Conservation (phyloP, 1,139 yeast species). For the Suhomyces bolitotheri region DNA sequence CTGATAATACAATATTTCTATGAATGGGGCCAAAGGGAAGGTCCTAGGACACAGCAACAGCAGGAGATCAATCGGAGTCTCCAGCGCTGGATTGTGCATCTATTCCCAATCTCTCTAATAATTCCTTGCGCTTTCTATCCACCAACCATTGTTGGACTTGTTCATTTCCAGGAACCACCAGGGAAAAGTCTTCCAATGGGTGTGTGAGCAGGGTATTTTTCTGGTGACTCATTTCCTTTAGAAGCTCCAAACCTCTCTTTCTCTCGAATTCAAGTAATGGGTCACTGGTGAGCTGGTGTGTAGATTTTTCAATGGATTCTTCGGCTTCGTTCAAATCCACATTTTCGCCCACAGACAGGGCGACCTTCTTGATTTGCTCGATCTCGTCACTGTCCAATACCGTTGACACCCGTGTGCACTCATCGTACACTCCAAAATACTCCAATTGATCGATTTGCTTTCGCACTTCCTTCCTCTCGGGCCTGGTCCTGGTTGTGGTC, state of each 20-base stretch:
- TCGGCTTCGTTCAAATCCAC: neutral
- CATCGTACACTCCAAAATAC: slow-evolving; percentile 52
- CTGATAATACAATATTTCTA: too few species aligned
- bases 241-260: slow-evolving; percentile 20
- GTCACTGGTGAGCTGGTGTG: slow-evolving; percentile 2
- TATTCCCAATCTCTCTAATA: slow-evolving; percentile 34
- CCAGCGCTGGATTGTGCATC: too few species aligned
- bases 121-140: slow-evolving; percentile 43
- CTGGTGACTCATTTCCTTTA: slow-evolving; percentile 12
- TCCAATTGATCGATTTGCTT: slow-evolving; percentile 21
- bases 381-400: slow-evolving; percentile 10
- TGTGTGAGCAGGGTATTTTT: neutral
- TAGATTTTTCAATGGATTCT: neutral
- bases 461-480: slow-evolving; percentile 18
- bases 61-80: too few species aligned
- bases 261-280: slow-evolving; percentile 25
- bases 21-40: too few species aligned
- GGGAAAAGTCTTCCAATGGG: slow-evolving; percentile 20
- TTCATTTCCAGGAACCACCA: slow-evolving; percentile 35
- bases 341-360: slow-evolving; percentile 6
- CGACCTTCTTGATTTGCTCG: slow-evolving; percentile 10
- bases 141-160: slow-evolving; percentile 51
- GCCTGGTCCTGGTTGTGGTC: slow-evolving; percentile 16
- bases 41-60: too few species aligned
- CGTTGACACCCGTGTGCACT: slow-evolving; percentile 6